These are phyloP conservation scores for Mucor sp. DNA, from an alignment of 371 early-diverging fungal species.

Conservation along the genomic window DNA sequence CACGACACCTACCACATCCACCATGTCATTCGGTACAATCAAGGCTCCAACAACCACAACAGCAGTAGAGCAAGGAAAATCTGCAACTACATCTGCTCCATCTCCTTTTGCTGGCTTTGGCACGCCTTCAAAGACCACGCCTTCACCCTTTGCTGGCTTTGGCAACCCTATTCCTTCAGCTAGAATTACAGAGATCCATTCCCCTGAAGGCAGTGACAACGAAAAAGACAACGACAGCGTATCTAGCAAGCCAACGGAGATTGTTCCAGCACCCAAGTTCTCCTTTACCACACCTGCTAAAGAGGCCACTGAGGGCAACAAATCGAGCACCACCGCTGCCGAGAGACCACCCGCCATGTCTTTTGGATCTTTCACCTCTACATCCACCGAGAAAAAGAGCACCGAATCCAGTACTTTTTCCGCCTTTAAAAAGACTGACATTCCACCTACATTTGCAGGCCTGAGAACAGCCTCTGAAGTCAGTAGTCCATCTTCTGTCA, in stretches of 20 bases:
- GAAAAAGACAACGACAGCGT: not conserved
- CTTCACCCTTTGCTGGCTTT: conserved; percentile 9
- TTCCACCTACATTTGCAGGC: not conserved
- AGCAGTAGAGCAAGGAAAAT: not conserved
- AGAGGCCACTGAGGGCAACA: not conserved
- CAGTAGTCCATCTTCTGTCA: not conserved
- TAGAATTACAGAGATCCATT: not conserved
- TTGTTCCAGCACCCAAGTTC: not conserved
- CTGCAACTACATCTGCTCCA: not conserved
- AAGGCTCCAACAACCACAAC: not conserved
- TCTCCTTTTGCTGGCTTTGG: not conserved
- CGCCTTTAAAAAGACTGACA: not conserved
- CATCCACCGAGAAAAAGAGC: not conserved
- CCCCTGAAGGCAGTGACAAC: not conserved
- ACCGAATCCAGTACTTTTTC: not conserved
- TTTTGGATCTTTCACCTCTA: not conserved
- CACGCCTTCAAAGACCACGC: not conserved
- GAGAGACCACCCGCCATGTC: not conserved
- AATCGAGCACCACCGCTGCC: not conserved
- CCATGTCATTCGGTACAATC: not conserved
- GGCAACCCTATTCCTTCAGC: not conserved
- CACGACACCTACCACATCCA: not conserved
- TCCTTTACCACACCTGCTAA: not conserved
- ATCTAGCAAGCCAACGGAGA: not conserved
- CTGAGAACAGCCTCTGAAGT: not conserved